These are phyloP conservation scores for Delitschia confertaspora DNA, from an alignment of 495 filamentous ascomycete species.

Conservation along the genomic window DNA sequence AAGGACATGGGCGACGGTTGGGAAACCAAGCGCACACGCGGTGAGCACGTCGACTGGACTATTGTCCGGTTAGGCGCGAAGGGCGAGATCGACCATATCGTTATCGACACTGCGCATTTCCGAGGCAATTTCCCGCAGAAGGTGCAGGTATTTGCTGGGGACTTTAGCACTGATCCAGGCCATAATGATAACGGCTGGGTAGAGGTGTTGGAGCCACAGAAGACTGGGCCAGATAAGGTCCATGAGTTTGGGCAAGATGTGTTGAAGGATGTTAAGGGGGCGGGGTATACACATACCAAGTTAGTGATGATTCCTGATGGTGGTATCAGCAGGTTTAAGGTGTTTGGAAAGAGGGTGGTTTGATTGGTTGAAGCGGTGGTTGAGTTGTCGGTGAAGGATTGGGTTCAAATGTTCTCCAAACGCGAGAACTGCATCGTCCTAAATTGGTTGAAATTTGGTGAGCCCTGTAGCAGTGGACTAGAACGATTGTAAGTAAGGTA, in stretches of 20 bases:
- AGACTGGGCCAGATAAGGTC: constrained; percentile 72
- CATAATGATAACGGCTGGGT: constrained; percentile 60
- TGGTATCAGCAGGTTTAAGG: constrained; percentile 77
- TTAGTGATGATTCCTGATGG: constrained; percentile 88
- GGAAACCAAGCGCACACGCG: constrained; percentile 78
- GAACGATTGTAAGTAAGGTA: too few species aligned
- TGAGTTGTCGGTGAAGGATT: too few species aligned
- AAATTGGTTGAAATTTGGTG: too few species aligned
- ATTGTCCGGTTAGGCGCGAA: constrained; percentile 67
- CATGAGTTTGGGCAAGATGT: constrained; percentile 54
- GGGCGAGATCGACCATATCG: constrained; percentile 59
- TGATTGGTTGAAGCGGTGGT: not conserved
- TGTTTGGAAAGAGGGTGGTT: constrained; percentile 56
- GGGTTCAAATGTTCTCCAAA: too few species aligned
- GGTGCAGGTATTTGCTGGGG: constrained; percentile 59
- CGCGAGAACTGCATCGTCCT: too few species aligned
- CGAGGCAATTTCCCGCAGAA: constrained; percentile 81
- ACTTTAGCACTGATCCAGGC: constrained; percentile 46
- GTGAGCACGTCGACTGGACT: constrained; percentile 77
- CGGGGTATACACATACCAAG: constrained; percentile 69
- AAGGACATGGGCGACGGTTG: constrained; percentile 92
- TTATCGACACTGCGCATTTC: constrained; percentile 86
- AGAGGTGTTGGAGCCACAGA: constrained; percentile 55
- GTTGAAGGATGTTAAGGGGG: constrained; percentile 40
- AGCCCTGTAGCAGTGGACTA: too few species aligned